phyloP scores from a whole-genome alignment of 768 basidiomycete species.

The Neoboletus brunneissimus region DNA sequence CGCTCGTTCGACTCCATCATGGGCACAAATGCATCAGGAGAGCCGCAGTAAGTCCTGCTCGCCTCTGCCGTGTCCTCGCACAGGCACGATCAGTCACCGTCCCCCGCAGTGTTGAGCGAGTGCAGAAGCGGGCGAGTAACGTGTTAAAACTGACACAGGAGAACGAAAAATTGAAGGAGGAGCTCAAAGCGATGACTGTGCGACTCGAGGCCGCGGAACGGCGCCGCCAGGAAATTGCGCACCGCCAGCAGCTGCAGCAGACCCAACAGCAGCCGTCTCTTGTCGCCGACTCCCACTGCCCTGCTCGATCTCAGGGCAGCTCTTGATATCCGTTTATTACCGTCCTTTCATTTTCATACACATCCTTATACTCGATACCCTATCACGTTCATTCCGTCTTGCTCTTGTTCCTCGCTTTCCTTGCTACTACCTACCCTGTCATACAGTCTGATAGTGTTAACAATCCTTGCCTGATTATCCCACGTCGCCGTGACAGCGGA shows the following conservation, averaged over 20 bases:
- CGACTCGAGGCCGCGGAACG: constrained; percentile 73
- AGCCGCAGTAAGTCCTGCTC: constrained; percentile 48
- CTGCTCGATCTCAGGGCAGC: constrained; percentile 17
- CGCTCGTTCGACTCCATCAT: constrained; percentile 43
- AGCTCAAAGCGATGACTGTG: constrained; percentile 72
- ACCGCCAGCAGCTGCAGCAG: constrained; percentile 32
- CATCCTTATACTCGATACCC: constrained; percentile 22
- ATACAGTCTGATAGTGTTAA: background rate
- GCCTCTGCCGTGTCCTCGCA: constrained; percentile 18
- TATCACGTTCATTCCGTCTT: constrained; percentile 20
- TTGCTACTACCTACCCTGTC: constrained; percentile 5
- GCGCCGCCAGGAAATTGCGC: constrained; percentile 44
- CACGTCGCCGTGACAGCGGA: constrained; percentile 1
- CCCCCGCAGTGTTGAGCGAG: constrained; percentile 30
- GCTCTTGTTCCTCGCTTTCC: constrained; percentile 13
- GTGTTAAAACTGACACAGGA: constrained; percentile 75
- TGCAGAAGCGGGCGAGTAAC: constrained; percentile 73
- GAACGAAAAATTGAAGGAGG: constrained; percentile 74
- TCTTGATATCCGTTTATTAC: constrained; percentile 31
- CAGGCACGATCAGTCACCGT: constrained; percentile 34
- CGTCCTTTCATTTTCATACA: constrained; percentile 21
- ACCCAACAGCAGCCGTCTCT: constrained; percentile 9
- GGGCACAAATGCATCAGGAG: constrained; percentile 18
- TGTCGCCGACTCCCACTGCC: constrained; percentile 13
- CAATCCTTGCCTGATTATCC: constrained; percentile 5